Conservation (phyloP, 805 yeast species). For the Ascoidea rubescens region DNA sequence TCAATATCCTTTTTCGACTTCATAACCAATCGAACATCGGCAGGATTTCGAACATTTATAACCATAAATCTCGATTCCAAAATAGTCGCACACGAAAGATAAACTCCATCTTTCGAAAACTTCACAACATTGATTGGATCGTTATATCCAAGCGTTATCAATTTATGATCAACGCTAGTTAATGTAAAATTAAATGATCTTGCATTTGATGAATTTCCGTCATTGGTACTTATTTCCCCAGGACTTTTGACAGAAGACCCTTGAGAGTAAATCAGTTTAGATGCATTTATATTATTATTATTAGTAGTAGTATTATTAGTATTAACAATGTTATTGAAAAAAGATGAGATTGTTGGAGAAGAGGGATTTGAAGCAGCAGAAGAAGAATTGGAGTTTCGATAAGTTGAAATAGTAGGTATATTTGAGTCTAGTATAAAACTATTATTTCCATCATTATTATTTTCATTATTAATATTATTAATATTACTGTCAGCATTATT, state of each 20-base stretch:
- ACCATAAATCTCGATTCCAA: conserved; percentile 71
- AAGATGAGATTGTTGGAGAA: not conserved
- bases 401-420: not conserved
- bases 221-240: not conserved
- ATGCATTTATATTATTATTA: not conserved
- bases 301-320: not conserved
- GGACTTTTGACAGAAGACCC: not conserved
- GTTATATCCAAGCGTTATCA: conserved; percentile 71
- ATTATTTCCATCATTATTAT: too few relatives aligned
- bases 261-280: not conserved
- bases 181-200: conserved; percentile 1
- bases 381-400: not conserved
- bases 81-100: conserved; percentile 26
- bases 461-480: too few relatives aligned
- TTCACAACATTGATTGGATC: conserved; percentile 70
- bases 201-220: not conserved
- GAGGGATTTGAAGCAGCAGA: not conserved
- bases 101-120: conserved; percentile 55
- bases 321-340: too few relatives aligned
- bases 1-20: conserved; percentile 51
- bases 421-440: not conserved
- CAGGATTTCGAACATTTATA: conserved; percentile 49
- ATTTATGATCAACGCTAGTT: conserved; percentile 37
- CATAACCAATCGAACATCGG: conserved; percentile 54
- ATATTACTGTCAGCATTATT: too few relatives aligned